Percentiles rank a stretch among this genome's conserved stretches.
Conservation (phyloP, 345 rosid species). For the Jatropha curcas region DNA sequence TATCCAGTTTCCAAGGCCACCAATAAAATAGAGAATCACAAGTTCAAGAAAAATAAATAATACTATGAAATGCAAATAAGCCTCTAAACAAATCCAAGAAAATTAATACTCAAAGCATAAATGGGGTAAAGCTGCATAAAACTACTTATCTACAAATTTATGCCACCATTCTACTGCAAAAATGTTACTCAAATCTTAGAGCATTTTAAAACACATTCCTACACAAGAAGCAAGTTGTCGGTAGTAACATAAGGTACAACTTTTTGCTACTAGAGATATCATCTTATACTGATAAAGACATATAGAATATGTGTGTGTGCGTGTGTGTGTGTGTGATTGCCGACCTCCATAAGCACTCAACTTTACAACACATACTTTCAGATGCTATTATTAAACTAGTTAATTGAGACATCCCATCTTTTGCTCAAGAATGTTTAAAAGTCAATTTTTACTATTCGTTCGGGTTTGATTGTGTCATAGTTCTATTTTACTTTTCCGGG, state of each 20-base stretch:
- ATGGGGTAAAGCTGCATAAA: neutral
- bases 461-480: no score
- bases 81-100: neutral
- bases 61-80: neutral
- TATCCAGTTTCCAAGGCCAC: neutral
- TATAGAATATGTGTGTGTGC: neutral
- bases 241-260: no score
- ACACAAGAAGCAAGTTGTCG: no score
- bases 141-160: neutral
- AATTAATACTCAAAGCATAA: neutral
- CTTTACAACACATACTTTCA: no score
- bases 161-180: neutral
- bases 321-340: no score
- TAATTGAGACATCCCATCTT: neutral
- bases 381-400: no score
- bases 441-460: neutral
- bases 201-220: neutral
- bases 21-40: neutral
- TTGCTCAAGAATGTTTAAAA: neutral
- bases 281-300: neutral
- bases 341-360: no score
- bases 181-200: neutral
- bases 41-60: neutral
- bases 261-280: no score
- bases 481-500: neutral